Conservation (phyloP, 257 asterid species). For the Mentha longifolia region DNA sequence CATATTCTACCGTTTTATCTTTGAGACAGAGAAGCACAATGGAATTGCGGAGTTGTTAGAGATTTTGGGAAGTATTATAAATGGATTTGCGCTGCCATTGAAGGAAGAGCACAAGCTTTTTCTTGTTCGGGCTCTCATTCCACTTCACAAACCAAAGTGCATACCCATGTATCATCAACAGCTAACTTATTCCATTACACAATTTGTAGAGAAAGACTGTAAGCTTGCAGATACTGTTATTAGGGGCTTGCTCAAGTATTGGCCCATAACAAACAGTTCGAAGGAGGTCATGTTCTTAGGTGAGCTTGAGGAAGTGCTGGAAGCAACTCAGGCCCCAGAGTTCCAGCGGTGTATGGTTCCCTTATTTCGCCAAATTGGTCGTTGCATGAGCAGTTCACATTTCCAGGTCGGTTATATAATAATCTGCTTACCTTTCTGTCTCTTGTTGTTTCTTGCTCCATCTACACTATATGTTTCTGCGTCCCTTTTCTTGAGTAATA, state of each 20-base stretch:
- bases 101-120: conserved; percentile 94
- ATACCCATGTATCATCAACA: conserved; percentile 76
- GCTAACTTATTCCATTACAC: conserved; percentile 76
- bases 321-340: conserved; percentile 82
- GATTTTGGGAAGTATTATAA: conserved; percentile 90
- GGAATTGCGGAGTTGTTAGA: conserved; percentile 90
- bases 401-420: conserved; percentile 60
- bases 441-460: conserved; percentile 25
- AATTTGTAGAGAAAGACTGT: conserved; percentile 81
- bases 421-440: conserved; percentile 11
- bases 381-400: conserved; percentile 78
- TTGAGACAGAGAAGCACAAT: conserved; percentile 87
- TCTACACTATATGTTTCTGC: neutral
- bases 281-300: conserved; percentile 85
- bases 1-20: conserved; percentile 78
- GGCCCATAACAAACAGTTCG: conserved; percentile 86
- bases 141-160: conserved; percentile 75
- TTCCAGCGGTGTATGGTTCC: conserved; percentile 89
- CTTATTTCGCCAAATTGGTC: conserved; percentile 64
- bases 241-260: conserved; percentile 73
- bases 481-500: no score
- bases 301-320: conserved; percentile 84
- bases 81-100: conserved; percentile 87
- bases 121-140: conserved; percentile 86
- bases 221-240: conserved; percentile 85